These are phyloP conservation scores for Ceratocystis ficicola DNA, from an alignment of 2,329 filamentous ascomycete species.

Conservation along the genomic window DNA sequence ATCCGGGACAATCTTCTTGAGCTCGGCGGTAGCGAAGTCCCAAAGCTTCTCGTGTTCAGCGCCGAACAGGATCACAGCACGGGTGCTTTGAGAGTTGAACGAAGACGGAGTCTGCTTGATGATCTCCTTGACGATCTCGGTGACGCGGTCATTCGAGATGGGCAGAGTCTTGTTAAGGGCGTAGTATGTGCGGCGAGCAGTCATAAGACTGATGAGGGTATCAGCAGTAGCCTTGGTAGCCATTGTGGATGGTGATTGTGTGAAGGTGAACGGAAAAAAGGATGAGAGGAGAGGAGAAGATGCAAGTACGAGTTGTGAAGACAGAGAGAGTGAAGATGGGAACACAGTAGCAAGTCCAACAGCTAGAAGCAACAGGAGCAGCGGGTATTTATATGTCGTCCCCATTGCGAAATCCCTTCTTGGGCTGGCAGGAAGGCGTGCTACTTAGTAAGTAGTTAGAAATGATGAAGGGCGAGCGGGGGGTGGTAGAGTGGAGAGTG, in stretches of 20 bases:
- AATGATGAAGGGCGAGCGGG: background rate
- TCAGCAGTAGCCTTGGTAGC: conserved; percentile 34
- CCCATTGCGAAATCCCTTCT: conserved; percentile 9
- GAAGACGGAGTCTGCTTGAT: conserved; percentile 61
- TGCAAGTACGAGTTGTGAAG: conserved; percentile 11
- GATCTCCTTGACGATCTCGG: conserved; percentile 51
- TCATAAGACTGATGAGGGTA: conserved; percentile 49
- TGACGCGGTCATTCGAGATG: conserved; percentile 44
- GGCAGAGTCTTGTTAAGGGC: conserved; percentile 51
- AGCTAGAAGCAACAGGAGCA: conserved; percentile 16
- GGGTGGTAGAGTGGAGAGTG: background rate
- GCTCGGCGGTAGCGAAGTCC: conserved; percentile 54
- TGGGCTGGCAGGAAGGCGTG: conserved; percentile 1
- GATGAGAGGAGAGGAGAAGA: conserved; percentile 13
- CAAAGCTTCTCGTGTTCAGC: conserved; percentile 80
- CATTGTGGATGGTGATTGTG: conserved; percentile 26
- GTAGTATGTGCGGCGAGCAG: conserved; percentile 59
- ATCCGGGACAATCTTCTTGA: conserved; percentile 56
- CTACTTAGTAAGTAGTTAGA: background rate
- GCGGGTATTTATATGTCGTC: conserved; percentile 20
- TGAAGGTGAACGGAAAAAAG: conserved; percentile 2
- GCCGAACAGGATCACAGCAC: conserved; percentile 65
- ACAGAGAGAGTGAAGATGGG: conserved; percentile 3
- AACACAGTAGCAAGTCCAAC: conserved; percentile 11
- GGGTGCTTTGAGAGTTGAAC: conserved; percentile 82